Percentiles rank a stretch among this genome's conserved stretches.
Conservation (phyloP, 2,329 filamentous ascomycete genomes). For the Juglanconis oblonga region DNA sequence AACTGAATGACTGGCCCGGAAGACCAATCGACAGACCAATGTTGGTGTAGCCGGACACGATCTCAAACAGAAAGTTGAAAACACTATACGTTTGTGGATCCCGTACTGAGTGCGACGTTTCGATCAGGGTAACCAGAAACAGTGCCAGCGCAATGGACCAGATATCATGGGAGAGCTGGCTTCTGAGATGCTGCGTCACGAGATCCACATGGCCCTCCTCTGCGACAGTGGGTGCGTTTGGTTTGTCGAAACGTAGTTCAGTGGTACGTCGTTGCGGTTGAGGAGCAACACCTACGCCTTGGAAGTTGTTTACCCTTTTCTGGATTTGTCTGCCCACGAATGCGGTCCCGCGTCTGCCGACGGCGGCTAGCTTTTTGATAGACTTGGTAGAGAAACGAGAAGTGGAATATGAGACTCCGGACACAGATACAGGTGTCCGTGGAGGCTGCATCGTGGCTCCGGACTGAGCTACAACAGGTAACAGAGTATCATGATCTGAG, state of each 20-base stretch:
- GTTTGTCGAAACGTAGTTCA: constrained; percentile 14
- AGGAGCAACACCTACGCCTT: constrained; percentile 23
- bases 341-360: constrained; percentile 21
- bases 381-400: constrained; percentile 7
- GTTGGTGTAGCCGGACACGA: constrained; percentile 31
- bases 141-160: constrained; percentile 64
- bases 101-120: constrained; percentile 50
- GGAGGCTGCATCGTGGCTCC: neutral
- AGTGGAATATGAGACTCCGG: constrained; percentile 11
- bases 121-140: constrained; percentile 58
- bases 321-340: constrained; percentile 30
- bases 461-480: neutral
- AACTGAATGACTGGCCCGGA: constrained; percentile 12
- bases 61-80: constrained; percentile 60
- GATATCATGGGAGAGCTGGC: constrained; percentile 64
- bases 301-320: constrained; percentile 22
- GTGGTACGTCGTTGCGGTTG: constrained; percentile 9
- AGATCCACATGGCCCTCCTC: constrained; percentile 21
- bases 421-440: constrained; percentile 6
- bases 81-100: constrained; percentile 53
- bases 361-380: constrained; percentile 16
- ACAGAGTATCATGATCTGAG: constrained; percentile 1
- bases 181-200: constrained; percentile 51
- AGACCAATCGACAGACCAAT: constrained; percentile 12
- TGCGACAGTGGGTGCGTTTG: constrained; percentile 4